Base-by-base conservation (phyloP, 768 basidiomycete genomes). In the Termitomyces sp. region DNA sequence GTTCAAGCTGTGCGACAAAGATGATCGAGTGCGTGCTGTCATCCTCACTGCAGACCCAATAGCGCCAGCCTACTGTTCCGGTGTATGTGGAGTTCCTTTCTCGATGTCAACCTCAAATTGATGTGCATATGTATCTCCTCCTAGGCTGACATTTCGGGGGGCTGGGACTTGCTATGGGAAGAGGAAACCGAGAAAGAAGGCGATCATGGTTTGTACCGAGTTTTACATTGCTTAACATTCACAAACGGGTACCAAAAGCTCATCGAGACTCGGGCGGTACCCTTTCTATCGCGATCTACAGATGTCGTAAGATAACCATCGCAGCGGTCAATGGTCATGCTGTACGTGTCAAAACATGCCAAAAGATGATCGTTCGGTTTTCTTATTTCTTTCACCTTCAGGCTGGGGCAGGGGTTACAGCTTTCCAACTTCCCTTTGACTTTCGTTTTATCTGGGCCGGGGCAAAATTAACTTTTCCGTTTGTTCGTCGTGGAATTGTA, bases 221-320 rank as follows among this genome's bases (percentile, higher is more conserved):
- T 36, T 26, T 26, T 42, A 39, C 31, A 14, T 16, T 26, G 22
- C 10, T 9, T 37, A 27, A 22, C 12, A 24, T 31, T 54, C 5
- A 43, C 24, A 44, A 54, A 29, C 46, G 24, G n/a, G 43, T 24
- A 27, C 10, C 49, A 29, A 27, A 59, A 79, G 79, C 79, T 9
- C 78, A 80, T 64, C 69, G 81, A 36, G 82, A 84, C 59, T 60
- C 68, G 3, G 82, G 82, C 46, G 83, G 83, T 3, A 60, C 68
- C 29, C 70, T 79, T 7, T 64, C 80, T 20, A 62, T 84, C 47
- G 73, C 74, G 8, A 76, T 84, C 49, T 76, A 77, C 53, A 72
- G 74, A 6, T 84, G 81, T 67, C 77, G 81, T 46, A 85, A 85
- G 64, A 72, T 85, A 13, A 76, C 81, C 16, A 76, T 80, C 36